A percentile compares a stretch with the other conserved stretches of the same genome.
Conservation (phyloP, 2,329 filamentous ascomycete species). For the Alternaria novae-zelandiae region DNA sequence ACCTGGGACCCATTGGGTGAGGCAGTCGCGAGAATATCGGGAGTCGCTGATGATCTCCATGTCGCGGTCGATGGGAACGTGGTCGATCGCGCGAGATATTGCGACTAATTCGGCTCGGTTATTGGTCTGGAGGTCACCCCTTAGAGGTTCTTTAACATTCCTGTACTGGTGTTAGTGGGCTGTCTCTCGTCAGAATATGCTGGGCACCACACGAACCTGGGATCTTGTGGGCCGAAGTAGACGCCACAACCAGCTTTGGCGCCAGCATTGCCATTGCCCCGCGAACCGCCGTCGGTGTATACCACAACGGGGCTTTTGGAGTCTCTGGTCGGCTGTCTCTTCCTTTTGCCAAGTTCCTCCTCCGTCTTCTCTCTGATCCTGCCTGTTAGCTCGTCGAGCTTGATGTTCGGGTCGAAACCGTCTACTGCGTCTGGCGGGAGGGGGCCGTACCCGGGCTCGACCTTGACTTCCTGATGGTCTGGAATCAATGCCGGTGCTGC, state of each 20-base stretch:
- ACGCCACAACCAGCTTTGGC: slow-evolving; percentile 68
- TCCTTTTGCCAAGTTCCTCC: slow-evolving; percentile 55
- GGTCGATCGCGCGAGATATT: slow-evolving; percentile 81
- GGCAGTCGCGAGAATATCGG: slow-evolving; percentile 87
- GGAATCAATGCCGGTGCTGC: slow-evolving; percentile 17
- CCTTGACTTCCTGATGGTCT: slow-evolving; percentile 20
- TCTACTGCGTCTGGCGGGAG: slow-evolving; percentile 64
- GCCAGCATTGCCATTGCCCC: slow-evolving; percentile 62
- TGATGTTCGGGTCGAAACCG: slow-evolving; percentile 65
- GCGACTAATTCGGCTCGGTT: slow-evolving; percentile 95
- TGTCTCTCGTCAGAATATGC: neutral
- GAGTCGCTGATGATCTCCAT: slow-evolving; percentile 88
- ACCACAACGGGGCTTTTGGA: slow-evolving; percentile 61
- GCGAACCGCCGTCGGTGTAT: slow-evolving; percentile 68
- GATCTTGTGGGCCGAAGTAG: slow-evolving; percentile 66
- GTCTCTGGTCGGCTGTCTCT: slow-evolving; percentile 52
- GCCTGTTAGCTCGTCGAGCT: slow-evolving; percentile 61
- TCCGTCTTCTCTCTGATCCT: slow-evolving; percentile 63
- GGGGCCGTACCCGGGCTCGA: slow-evolving; percentile 61
- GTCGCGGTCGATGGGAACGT: slow-evolving; percentile 69
- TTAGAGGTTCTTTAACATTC: slow-evolving; percentile 77
- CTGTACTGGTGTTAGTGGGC: slow-evolving; percentile 45
- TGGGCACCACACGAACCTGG: slow-evolving; percentile 52
- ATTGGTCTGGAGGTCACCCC: slow-evolving; percentile 82
- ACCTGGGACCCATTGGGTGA: slow-evolving; percentile 79